Evolutionary conservation across 306 rosid genomes (phyloP), one percentile per base, ranked within the genome.

Genomic region (Quercus mongolica): DNA sequence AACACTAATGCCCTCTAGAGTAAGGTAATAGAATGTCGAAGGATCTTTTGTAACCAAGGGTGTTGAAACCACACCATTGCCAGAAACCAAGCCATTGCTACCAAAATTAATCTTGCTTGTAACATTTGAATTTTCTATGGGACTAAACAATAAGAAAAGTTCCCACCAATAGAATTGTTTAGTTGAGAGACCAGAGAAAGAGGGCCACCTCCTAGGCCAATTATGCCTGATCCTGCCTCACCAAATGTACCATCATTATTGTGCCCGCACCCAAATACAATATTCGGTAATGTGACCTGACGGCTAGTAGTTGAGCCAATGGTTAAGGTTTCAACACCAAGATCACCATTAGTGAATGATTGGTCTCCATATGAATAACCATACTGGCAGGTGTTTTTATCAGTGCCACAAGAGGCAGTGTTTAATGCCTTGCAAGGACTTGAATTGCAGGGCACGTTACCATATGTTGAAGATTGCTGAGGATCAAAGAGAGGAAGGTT

Each of bases 181-280:
- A 91, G 18, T 72, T 93, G 94, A 65, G 96, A 87, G 54, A 90
- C 38, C 2, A 91, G 54, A 3, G 96, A 93, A 69, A 89, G 82
- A 0, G 46, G 18, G 0, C 94, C 90, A 0, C 85, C 85, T 1
- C 92, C 87, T 1, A 89, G 93, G 4, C 94, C 96, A 0, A 93
- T 76, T 12, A 91, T 20, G 11, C 94, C 93, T 1, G 90, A 83
- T 0, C 71, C 84, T 2, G 74, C 8, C 38, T 46, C 21, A 14
- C 69, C 87, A 71, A 87, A 90, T 0, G 69, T 84, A 6, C 97
- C 91, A 1, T 23, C 65, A 0, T 78, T 84, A 5, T 87, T 51
- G 1, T 87, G 90, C 17, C 87, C 85, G 56, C 91, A 90, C 1
- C 97, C 94, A 12, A 90, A 76, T 1, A 41, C 63, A 5, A 85